A percentile compares a stretch with the other conserved stretches of the same genome.
phyloP scores from a whole-genome alignment of 2,329 filamentous ascomycete genomes.

The Botrytis fabae region DNA sequence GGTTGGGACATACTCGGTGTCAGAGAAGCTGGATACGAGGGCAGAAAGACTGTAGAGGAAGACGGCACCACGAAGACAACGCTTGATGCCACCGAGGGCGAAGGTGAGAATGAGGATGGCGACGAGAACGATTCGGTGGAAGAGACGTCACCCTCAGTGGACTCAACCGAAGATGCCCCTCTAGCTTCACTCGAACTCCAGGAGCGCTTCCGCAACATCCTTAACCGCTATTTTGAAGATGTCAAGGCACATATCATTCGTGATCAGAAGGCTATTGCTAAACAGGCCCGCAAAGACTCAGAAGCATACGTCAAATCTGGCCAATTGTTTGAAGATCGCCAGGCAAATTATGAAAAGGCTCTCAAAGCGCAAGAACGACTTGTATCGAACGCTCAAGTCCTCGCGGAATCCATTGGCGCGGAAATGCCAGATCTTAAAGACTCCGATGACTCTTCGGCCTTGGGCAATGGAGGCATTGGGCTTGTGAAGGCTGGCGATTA shows the following conservation, averaged over 20 bases:
- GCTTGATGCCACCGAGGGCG: slow-evolving; percentile 45
- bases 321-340: slow-evolving; percentile 96
- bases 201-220: slow-evolving; percentile 80
- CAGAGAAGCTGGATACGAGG: slow-evolving; percentile 68
- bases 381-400: slow-evolving; percentile 82
- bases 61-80: slow-evolving; percentile 65
- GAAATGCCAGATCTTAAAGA: slow-evolving; percentile 95
- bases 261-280: slow-evolving; percentile 87
- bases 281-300: slow-evolving; percentile 89
- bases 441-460: slow-evolving; percentile 67
- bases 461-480: slow-evolving; percentile 77
- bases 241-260: slow-evolving; percentile 84
- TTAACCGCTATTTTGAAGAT: slow-evolving; percentile 88
- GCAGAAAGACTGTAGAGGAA: slow-evolving; percentile 80
- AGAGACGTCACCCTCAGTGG: slow-evolving; percentile 49
- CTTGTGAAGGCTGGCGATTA: slow-evolving; percentile 94
- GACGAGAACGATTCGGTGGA: slow-evolving; percentile 42
- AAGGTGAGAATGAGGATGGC: slow-evolving; percentile 48
- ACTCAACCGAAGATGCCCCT: slow-evolving; percentile 63
- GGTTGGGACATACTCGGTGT: slow-evolving; percentile 92
- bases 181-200: slow-evolving; percentile 76
- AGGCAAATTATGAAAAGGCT: slow-evolving; percentile 93
- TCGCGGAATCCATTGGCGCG: slow-evolving; percentile 82
- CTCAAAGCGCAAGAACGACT: slow-evolving; percentile 90
- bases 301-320: slow-evolving; percentile 98